Percentiles rank a stretch among this genome's conserved stretches.
Conservation (phyloP, 23 red algal genomes). For the Gracilaria domingensis region DNA sequence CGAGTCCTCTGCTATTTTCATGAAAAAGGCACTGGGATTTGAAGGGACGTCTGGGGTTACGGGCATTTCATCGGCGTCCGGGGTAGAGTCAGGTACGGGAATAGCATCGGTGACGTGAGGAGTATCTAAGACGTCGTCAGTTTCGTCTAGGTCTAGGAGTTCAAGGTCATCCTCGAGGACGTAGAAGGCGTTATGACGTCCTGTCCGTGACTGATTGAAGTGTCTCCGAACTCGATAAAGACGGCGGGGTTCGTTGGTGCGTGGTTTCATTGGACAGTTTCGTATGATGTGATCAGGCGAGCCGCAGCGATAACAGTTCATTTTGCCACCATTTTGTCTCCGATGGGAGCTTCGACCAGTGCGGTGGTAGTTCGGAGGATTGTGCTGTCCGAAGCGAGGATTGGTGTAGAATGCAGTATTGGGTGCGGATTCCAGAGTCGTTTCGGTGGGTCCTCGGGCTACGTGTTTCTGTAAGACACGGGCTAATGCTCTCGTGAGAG, state of each 20-base stretch:
- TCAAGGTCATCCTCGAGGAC: constrained; percentile 30
- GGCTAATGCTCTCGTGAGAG: background rate
- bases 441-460: too few species aligned
- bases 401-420: constrained; percentile 23
- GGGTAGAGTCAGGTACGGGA: background rate
- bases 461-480: constrained; percentile 7
- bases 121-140: background rate
- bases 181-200: constrained; percentile 3
- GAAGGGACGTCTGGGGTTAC: background rate
- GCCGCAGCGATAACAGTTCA: background rate
- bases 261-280: too few species aligned
- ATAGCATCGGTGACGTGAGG: background rate
- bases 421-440: too few species aligned
- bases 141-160: background rate
- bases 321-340: background rate
- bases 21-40: too few species aligned
- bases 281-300: too few species aligned
- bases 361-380: background rate
- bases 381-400: background rate
- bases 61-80: too few species aligned
- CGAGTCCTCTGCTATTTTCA: too few species aligned
- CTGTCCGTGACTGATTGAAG: constrained; percentile 3
- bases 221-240: background rate
- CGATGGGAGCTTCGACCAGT: background rate
- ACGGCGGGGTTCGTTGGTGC: background rate